Evolutionary conservation across 345 rosid genomes (phyloP).

Genomic region (Salix dunnii): DNA sequence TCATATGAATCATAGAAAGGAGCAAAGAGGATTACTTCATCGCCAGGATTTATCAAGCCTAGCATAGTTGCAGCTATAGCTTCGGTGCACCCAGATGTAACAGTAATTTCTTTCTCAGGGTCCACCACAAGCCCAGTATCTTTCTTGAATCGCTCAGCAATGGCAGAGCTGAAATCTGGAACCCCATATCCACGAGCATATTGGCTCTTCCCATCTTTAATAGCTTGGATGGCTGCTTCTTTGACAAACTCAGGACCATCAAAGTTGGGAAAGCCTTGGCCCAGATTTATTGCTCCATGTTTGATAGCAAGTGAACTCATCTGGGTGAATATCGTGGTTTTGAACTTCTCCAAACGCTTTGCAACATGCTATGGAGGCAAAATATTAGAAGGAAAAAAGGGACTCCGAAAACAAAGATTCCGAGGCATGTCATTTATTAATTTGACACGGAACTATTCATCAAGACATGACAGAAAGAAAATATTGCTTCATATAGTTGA

Average conservation of each 20-base stretch:
- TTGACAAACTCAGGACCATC: conserved; percentile 95
- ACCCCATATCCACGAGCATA: conserved; percentile 87
- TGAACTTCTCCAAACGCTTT: conserved; percentile 87
- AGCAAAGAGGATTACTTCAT: conserved; percentile 88
- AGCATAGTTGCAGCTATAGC: conserved; percentile 87
- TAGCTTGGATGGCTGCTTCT: conserved; percentile 90
- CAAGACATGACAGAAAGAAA: neutral
- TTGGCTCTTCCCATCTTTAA: conserved; percentile 86
- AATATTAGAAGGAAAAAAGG: neutral
- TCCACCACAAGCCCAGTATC: conserved; percentile 76
- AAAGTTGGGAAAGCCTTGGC: conserved; percentile 97
- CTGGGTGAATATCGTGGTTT: conserved; percentile 88
- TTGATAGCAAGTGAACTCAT: conserved; percentile 83
- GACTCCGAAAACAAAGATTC: neutral
- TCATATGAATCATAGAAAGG: conserved; percentile 93
- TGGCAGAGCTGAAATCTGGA: conserved; percentile 66
- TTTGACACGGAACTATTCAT: neutral
- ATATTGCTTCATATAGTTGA: neutral
- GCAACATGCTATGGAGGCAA: conserved; percentile 50
- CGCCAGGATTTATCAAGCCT: conserved; percentile 88
- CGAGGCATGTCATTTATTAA: neutral
- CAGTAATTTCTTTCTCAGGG: conserved; percentile 84
- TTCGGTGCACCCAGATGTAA: conserved; percentile 94
- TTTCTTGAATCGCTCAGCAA: conserved; percentile 61
- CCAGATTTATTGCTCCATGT: conserved; percentile 86